phyloP scores from a whole-genome alignment of 371 early-diverging fungal species.

The Mortierella sp. region DNA sequence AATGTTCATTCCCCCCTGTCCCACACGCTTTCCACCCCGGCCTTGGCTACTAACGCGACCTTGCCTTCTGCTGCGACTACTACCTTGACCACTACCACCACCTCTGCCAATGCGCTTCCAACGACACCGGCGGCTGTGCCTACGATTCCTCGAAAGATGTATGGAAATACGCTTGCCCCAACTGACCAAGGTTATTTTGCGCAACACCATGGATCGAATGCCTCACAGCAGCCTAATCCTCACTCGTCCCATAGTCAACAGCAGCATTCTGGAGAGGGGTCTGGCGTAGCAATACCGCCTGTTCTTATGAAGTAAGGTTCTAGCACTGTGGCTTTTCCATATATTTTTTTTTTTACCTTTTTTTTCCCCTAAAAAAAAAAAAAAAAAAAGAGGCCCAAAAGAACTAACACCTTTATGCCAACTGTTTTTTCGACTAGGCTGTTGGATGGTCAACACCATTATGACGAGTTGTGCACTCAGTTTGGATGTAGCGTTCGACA shows the following conservation, averaged over 20 bases:
- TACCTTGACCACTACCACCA: constrained; percentile 3
- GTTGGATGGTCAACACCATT: constrained; percentile 77
- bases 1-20: constrained; percentile 21
- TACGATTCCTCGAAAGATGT: constrained; percentile 17
- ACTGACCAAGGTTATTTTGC: constrained; percentile 15
- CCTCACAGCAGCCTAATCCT: not conserved
- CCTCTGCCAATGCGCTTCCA: too few relatives aligned
- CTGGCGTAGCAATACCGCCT: constrained; percentile 22
- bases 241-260: constrained; percentile 7
- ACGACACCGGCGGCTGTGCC: too few relatives aligned
- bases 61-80: not conserved
- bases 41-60: too few relatives aligned
- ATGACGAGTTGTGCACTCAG: constrained; percentile 77
- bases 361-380: not conserved
- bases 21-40: too few relatives aligned
- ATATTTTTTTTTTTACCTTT: not conserved
- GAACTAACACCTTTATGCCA: too few relatives aligned
- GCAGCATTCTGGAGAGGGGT: not conserved
- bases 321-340: not conserved
- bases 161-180: constrained; percentile 22
- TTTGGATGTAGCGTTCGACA: constrained; percentile 69
- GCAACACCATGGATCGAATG: constrained; percentile 2
- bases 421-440: too few relatives aligned
- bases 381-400: too few relatives aligned
- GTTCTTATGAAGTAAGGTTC: constrained; percentile 27